phyloP scores from a whole-genome alignment of 2,329 filamentous ascomycete species.

The Penicillium thymicola region DNA sequence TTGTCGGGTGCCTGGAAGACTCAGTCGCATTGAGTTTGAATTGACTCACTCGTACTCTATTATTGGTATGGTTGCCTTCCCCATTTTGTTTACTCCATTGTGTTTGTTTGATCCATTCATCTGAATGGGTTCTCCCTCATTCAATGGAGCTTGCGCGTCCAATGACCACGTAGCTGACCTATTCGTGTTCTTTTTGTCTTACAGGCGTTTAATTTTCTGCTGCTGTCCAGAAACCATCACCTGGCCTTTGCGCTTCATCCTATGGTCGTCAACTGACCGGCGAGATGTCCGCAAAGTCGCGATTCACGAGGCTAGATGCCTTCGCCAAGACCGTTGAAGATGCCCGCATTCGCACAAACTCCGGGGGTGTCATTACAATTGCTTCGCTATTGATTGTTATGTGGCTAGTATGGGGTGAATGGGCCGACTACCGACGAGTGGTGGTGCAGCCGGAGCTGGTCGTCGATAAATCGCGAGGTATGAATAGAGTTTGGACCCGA shows the following conservation, averaged over 20 bases:
- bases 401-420: conserved; percentile 91
- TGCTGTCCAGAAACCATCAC: conserved; percentile 3
- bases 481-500: conserved; percentile 5
- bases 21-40: conserved; percentile 11
- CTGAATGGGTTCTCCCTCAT: neutral
- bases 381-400: conserved; percentile 82
- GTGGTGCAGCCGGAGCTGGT: conserved; percentile 87
- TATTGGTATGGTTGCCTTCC: neutral
- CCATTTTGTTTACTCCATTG: neutral
- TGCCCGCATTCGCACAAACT: conserved; percentile 91
- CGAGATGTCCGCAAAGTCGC: conserved; percentile 80
- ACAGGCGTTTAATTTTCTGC: conserved; percentile 7
- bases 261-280: conserved; percentile 31
- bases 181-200: conserved; percentile 9
- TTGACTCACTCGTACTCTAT: conserved; percentile 2
- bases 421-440: conserved; percentile 84
- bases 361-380: conserved; percentile 91
- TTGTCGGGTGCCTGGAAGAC: neutral
- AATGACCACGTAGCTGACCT: conserved; percentile 13
- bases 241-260: conserved; percentile 7
- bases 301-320: conserved; percentile 94
- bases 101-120: neutral
- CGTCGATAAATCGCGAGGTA: conserved; percentile 94
- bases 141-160: conserved; percentile 15
- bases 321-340: conserved; percentile 99